Conservation (phyloP, 768 basidiomycete species). For the Pleurotus giganteus region DNA sequence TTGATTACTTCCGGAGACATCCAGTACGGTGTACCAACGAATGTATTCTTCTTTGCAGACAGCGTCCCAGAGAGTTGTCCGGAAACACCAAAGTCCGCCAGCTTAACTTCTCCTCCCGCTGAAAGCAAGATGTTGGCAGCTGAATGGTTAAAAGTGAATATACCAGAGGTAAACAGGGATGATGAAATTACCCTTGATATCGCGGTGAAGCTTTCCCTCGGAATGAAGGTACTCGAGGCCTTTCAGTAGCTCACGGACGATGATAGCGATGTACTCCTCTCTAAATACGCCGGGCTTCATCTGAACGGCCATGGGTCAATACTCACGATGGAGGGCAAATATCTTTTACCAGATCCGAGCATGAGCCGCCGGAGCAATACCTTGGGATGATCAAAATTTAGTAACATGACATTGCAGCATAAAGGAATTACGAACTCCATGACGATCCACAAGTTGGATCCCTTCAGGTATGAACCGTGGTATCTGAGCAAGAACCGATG, state of each 20-base stretch:
- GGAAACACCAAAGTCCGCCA: constrained; percentile 98
- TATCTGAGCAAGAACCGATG: constrained; percentile 49
- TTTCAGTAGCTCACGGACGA: constrained; percentile 85
- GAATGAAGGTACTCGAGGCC: constrained; percentile 95
- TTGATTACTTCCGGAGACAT: constrained; percentile 99
- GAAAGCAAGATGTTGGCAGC: constrained; percentile 94
- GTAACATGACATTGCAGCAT: neutral
- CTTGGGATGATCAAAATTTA: constrained; percentile 33
- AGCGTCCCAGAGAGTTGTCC: constrained; percentile 93
- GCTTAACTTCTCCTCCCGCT: constrained; percentile 91
- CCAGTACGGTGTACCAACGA: constrained; percentile 98
- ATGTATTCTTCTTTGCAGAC: constrained; percentile 96
- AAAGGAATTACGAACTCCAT: constrained; percentile 71
- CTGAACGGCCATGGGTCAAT: constrained; percentile 37
- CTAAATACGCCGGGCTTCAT: constrained; percentile 98
- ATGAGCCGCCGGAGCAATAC: constrained; percentile 97
- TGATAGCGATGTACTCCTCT: constrained; percentile 98
- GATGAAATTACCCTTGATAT: constrained; percentile 82
- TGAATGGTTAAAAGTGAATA: constrained; percentile 27
- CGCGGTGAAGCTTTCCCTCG: constrained; percentile 97
- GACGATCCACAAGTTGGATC: constrained; percentile 97
- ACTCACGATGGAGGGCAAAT: constrained; percentile 11
- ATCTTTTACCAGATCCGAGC: constrained; percentile 82
- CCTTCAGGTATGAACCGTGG: constrained; percentile 94
- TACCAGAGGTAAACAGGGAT: neutral